These are phyloP conservation scores for Podosphaera xanthii DNA, from an alignment of 2,329 filamentous ascomycete genomes.

Conservation along the genomic window DNA sequence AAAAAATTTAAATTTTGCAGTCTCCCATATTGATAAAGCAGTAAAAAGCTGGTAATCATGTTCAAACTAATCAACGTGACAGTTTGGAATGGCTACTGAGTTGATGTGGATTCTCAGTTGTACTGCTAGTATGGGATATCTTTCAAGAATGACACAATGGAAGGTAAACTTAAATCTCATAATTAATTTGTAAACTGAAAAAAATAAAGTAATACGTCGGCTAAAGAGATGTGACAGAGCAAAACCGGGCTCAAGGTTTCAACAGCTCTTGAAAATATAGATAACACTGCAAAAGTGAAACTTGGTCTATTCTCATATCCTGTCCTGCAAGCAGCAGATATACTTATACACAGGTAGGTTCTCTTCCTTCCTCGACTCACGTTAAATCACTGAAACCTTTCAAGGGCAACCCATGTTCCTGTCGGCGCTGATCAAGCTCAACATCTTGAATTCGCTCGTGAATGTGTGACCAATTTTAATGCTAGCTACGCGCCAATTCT, in stretches of 20 bases:
- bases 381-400: conserved; percentile 1
- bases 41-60: not conserved
- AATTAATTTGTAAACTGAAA: not conserved
- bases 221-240: not conserved
- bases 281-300: conserved; percentile 41
- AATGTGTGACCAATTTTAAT: conserved; percentile 76
- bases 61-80: not conserved
- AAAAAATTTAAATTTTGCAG: not conserved
- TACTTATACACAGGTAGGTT: conserved; percentile 54
- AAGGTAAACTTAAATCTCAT: conserved; percentile 34
- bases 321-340: conserved; percentile 83
- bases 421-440: conserved; percentile 92
- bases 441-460: conserved; percentile 78
- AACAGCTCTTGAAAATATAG: not conserved
- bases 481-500: conserved; percentile 42
- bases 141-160: conserved; percentile 99
- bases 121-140: conserved; percentile 71
- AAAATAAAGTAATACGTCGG: not conserved
- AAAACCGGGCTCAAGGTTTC: not conserved
- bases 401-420: conserved; percentile 72
- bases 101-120: conserved; percentile 96
- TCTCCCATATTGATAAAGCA: not conserved
- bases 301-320: conserved; percentile 90
- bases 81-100: conserved; percentile 27
- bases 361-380: not conserved